These are phyloP conservation scores for Cytospora leucostoma DNA, from an alignment of 2,329 filamentous ascomycete genomes.

Conservation along the genomic window DNA sequence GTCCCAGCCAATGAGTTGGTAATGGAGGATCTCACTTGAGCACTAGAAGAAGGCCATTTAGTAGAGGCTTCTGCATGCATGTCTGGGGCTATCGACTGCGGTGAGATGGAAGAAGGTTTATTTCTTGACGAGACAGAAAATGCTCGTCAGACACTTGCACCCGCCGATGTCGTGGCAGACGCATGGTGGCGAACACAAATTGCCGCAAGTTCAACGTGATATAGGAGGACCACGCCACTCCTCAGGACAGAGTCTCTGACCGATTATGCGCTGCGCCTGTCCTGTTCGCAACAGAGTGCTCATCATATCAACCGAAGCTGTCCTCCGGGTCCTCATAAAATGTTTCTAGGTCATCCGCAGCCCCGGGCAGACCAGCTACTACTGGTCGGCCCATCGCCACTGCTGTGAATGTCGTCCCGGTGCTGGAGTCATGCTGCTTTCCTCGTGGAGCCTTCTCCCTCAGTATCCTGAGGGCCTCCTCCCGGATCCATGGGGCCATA, in stretches of 20 bases:
- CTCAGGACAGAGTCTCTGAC: background rate
- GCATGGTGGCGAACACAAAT: too few relatives aligned
- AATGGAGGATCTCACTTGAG: background rate
- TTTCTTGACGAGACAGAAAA: background rate
- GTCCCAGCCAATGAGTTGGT: background rate
- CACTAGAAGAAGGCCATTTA: background rate
- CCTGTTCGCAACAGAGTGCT: background rate
- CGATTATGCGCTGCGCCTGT: background rate
- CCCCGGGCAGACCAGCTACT: background rate
- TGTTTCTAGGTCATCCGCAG: slow-evolving; percentile 7
- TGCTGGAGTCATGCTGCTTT: slow-evolving; percentile 17
- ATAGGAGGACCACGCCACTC: background rate
- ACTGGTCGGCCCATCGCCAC: background rate
- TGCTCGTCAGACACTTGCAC: too few relatives aligned
- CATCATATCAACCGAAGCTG: background rate
- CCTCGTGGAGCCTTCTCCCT: slow-evolving; percentile 10
- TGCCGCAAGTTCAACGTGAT: background rate
- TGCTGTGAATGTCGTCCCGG: background rate
- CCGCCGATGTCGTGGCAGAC: too few relatives aligned
- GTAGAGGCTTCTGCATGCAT: background rate
- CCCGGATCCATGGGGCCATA: slow-evolving; percentile 4
- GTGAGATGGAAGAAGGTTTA: background rate
- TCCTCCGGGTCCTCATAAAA: background rate
- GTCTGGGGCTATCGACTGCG: background rate
- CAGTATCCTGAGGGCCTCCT: slow-evolving; percentile 16